These are phyloP conservation scores for Starmera amethionina DNA, from an alignment of 805 yeast genomes.

Conservation along the genomic window DNA sequence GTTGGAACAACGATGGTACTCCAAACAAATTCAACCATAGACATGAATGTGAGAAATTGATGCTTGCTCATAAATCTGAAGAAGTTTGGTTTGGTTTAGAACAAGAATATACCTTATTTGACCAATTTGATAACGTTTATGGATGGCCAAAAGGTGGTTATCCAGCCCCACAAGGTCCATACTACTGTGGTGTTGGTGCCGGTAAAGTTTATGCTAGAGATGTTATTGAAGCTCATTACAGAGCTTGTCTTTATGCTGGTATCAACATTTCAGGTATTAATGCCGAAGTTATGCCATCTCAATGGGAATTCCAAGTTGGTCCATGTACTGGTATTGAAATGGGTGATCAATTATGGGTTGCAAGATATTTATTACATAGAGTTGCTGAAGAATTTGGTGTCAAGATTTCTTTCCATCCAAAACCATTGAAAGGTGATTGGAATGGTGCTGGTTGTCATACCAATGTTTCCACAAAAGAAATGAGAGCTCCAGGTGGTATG, in stretches of 20 bases:
- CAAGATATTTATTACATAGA: constrained; percentile 86
- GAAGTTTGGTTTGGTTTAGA: constrained; percentile 96
- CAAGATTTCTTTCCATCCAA: constrained; percentile 98
- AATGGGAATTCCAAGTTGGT: constrained; percentile 99
- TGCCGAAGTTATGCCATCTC: constrained; percentile 99
- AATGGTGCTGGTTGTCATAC: constrained; percentile 99
- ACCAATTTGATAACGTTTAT: constrained; percentile 79
- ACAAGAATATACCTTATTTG: constrained; percentile 97
- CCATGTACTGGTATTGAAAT: constrained; percentile 91
- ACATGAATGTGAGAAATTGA: constrained; percentile 90
- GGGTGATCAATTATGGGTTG: constrained; percentile 98
- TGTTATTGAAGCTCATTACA: constrained; percentile 97
- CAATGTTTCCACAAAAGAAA: constrained; percentile 84
- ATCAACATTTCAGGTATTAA: constrained; percentile 88
- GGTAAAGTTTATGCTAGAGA: constrained; percentile 98
- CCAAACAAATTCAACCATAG: constrained; percentile 99
- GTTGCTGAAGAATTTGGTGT: constrained; percentile 99
- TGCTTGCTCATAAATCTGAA: constrained; percentile 82
- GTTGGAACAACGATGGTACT: constrained; percentile 98
- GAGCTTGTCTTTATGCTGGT: constrained; percentile 94
- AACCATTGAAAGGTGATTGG: constrained; percentile 98
- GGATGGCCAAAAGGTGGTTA: constrained; percentile 99
- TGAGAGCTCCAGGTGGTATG: constrained; percentile 97
- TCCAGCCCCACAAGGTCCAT: constrained; percentile 99
- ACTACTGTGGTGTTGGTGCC: constrained; percentile 99